Base-by-base conservation (phyloP, 176 grass and related monocot species). In the Oryza longistaminata region DNA sequence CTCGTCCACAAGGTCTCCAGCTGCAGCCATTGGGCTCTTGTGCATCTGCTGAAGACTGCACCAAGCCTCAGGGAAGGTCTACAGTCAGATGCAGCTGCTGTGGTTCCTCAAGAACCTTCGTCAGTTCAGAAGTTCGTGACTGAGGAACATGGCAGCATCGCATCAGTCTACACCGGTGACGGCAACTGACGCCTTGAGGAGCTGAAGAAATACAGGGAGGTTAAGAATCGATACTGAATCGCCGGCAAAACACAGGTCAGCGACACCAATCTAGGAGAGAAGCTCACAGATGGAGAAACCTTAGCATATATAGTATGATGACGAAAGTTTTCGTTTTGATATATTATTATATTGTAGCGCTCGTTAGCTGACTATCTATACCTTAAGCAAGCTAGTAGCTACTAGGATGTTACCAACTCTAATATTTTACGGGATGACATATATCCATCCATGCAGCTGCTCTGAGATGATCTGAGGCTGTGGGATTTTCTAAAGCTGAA, bases 21-120 rank as follows among this genome's bases (percentile, higher is more conserved):
- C 80, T 88, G 95, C 93, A 75, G 75, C 85, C 66, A 86, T 98
- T 22, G 91, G 91, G 81, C 70, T 79, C 87, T 98, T 33, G 39
- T 95, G 39, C 87, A 31, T 75, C 88, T 93, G 85, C 87, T 98
- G 25, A 87, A 92, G 85, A 77, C 65, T n/a, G 90, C 95, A 2
- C 71, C 87, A 10, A 67, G 89, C 53, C 88, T 98, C 62, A 87
- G 84, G 64, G 81, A 87, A 80, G 78, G 80, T n/a, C 64, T 66
- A 0, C 78, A 68, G 22, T 33, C 81, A 4, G 83, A 64, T 44
- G 24, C 76, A 66, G 67, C 44, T 64, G 12, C 52, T 25, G 37
- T n/a, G 42, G 44, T 73, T 78, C 81, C 77, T 88, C 90, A 71
- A 31, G 84, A 91, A 87, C 71, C 90, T 80, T 80, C 35, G 64